Percentiles rank a stretch among this genome's conserved stretches.
Conservation (phyloP, 2,329 filamentous ascomycete species). For the Microcyclosporella mali region DNA sequence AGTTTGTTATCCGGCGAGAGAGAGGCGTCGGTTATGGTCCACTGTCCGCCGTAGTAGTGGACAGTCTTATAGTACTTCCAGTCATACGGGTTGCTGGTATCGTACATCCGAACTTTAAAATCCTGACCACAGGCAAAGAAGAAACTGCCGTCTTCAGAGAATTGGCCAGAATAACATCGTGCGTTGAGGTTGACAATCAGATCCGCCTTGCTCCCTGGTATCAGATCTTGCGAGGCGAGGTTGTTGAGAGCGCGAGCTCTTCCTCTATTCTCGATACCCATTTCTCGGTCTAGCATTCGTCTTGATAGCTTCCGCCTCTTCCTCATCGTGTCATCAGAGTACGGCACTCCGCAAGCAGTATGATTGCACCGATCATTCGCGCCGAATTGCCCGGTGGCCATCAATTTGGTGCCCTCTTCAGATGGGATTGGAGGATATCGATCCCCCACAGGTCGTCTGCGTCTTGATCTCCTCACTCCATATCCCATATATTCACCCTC, state of each 20-base stretch:
- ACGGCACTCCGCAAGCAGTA: constrained; percentile 39
- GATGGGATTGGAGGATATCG: constrained; percentile 81
- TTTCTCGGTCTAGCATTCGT: constrained; percentile 72
- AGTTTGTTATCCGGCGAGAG: constrained; percentile 87
- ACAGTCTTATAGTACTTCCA: constrained; percentile 95
- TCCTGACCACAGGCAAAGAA: constrained; percentile 91
- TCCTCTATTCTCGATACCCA: constrained; percentile 60
- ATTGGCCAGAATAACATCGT: constrained; percentile 90
- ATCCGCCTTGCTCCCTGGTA: constrained; percentile 72
- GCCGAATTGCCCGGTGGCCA: constrained; percentile 78
- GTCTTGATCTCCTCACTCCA: constrained; percentile 42
- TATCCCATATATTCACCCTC: constrained; percentile 32
- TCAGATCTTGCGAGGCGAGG: constrained; percentile 62
- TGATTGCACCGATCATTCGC: constrained; percentile 50
- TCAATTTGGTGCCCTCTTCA: constrained; percentile 66
- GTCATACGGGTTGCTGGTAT: constrained; percentile 88
- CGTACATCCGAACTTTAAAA: constrained; percentile 93
- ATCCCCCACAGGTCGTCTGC: constrained; percentile 40
- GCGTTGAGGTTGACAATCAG: constrained; percentile 81
- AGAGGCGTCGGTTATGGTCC: constrained; percentile 93
- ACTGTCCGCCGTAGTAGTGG: constrained; percentile 86
- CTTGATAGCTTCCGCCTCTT: constrained; percentile 57
- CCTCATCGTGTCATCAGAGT: constrained; percentile 39
- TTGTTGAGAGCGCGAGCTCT: constrained; percentile 56
- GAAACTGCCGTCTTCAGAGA: constrained; percentile 94